phyloP scores from a whole-genome alignment of 164 flowering plant species.

The Chimonanthus salicifolius region DNA sequence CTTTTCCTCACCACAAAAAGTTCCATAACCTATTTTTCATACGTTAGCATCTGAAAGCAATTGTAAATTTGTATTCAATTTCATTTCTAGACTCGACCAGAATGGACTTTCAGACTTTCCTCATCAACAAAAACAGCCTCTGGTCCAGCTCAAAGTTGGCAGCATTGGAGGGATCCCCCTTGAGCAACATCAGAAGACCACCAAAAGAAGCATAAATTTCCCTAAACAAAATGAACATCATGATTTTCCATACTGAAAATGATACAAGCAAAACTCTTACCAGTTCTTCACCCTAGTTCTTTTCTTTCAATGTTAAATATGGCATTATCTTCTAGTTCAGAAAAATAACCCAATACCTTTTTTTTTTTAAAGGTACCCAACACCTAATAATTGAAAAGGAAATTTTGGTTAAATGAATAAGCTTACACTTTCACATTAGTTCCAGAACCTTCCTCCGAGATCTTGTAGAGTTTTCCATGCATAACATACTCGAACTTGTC shows the following conservation, averaged over 20 bases:
- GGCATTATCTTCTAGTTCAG: background rate
- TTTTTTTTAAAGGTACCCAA: too few relatives aligned
- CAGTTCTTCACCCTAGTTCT: background rate
- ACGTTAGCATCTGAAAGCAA: too few relatives aligned
- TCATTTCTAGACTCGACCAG: too few relatives aligned
- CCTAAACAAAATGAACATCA: conserved; percentile 28
- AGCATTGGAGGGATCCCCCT: conserved; percentile 53
- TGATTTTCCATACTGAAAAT: background rate
- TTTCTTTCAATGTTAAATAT: background rate
- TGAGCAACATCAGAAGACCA: conserved; percentile 78
- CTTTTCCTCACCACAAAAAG: too few relatives aligned
- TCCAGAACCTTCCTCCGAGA: conserved; percentile 56
- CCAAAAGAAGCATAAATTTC: conserved; percentile 75
- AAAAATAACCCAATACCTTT: background rate
- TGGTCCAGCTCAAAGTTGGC: conserved; percentile 67
- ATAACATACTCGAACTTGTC: conserved; percentile 83
- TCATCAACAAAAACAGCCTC: conserved; percentile 67
- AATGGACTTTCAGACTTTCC: conserved; percentile 28
- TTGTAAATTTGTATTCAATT: too few relatives aligned
- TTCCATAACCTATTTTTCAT: too few relatives aligned
- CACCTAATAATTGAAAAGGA: background rate
- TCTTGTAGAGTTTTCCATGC: conserved; percentile 83
- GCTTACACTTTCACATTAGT: conserved; percentile 52
- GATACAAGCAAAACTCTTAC: background rate
- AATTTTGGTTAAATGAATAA: background rate